A percentile compares a stretch with the other conserved stretches of the same genome.
Conservation (phyloP, 768 basidiomycete genomes). For the Naganishia vaughanmartiniae region DNA sequence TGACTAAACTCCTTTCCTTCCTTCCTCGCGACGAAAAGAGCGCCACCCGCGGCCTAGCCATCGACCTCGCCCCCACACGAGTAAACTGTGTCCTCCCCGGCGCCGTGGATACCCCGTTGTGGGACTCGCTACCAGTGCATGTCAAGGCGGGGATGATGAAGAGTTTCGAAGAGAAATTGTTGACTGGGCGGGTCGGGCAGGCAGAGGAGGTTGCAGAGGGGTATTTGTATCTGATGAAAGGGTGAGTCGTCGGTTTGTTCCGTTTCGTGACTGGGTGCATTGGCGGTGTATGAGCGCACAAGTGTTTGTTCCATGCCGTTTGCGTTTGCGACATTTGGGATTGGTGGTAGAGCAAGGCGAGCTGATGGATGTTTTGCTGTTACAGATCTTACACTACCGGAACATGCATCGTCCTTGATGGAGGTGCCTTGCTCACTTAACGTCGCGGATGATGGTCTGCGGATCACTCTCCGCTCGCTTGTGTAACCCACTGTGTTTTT, state of each 20-base stretch:
- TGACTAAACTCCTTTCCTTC: background rate
- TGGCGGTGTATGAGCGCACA: too few relatives aligned
- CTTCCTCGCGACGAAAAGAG: background rate
- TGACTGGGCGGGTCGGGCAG: slow-evolving; percentile 10
- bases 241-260: background rate
- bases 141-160: background rate
- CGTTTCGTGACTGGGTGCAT: too few relatives aligned
- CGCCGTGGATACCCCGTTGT: slow-evolving; percentile 14
- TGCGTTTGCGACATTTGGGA: background rate
- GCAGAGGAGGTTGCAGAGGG: slow-evolving; percentile 22
- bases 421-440: slow-evolving; percentile 2
- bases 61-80: slow-evolving; percentile 16
- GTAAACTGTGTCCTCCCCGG: slow-evolving; percentile 23
- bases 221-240: slow-evolving; percentile 26
- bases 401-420: slow-evolving; percentile 21
- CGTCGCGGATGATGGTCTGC: too few relatives aligned
- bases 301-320: background rate
- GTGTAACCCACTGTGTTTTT: background rate
- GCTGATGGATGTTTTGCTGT: background rate
- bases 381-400: slow-evolving; percentile 11
- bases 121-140: background rate
- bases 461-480: background rate
- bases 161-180: slow-evolving; percentile 6
- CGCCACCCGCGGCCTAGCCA: slow-evolving; percentile 15
- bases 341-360: background rate